Percentiles rank a stretch among this genome's conserved stretches.
phyloP scores from a whole-genome alignment of 2,329 filamentous ascomycete genomes.

The Fusarium torulosum region DNA sequence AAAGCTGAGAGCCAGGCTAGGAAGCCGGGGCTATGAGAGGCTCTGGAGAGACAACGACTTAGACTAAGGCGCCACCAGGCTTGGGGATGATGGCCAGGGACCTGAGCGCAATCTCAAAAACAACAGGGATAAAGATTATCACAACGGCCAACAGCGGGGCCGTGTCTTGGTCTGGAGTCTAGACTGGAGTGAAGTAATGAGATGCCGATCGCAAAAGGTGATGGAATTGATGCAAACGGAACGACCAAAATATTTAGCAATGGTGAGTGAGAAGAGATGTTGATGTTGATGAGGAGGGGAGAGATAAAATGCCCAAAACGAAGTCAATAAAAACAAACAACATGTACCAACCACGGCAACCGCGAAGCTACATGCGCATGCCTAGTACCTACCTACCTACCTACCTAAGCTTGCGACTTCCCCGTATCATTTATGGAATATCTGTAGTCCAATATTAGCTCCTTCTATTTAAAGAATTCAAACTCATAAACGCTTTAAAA shows the following conservation, averaged over 20 bases:
- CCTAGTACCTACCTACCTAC: too few species aligned
- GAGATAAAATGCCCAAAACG: neutral
- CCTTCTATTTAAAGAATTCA: neutral
- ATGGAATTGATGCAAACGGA: constrained; percentile 32
- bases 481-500: too few species aligned
- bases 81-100: constrained; percentile 35
- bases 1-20: constrained; percentile 11
- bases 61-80: constrained; percentile 38
- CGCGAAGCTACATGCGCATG: constrained; percentile 16
- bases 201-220: constrained; percentile 21
- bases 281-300: constrained; percentile 15
- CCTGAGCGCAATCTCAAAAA: constrained; percentile 45
- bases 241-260: constrained; percentile 37
- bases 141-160: constrained; percentile 43
- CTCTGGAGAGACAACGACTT: constrained; percentile 13
- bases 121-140: constrained; percentile 41
- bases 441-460: too few species aligned
- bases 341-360: constrained; percentile 38
- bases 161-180: constrained; percentile 26
- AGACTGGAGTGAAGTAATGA: constrained; percentile 6
- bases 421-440: neutral
- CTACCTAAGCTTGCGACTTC: neutral
- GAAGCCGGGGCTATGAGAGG: constrained; percentile 3
- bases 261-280: constrained; percentile 21
- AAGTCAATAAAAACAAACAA: constrained; percentile 41